Evolutionary conservation across 2,329 filamentous ascomycete species (phyloP).

Genomic region (Thielaviopsis euricoi): DNA sequence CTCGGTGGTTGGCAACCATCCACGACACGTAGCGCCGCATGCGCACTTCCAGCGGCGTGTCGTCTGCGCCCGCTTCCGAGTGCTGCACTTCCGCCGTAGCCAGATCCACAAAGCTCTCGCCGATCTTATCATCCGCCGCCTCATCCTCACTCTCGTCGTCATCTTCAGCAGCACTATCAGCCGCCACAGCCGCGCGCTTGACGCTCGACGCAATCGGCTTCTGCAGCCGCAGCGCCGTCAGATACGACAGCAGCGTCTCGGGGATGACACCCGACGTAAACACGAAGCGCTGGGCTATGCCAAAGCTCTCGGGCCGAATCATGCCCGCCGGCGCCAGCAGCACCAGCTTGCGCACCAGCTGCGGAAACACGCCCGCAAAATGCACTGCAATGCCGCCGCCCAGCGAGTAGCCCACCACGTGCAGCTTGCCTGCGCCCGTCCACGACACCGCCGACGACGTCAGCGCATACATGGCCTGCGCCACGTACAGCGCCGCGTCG

Average conservation of each 20-base stretch:
- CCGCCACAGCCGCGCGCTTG: constrained; percentile 13
- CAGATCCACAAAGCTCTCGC: constrained; percentile 21
- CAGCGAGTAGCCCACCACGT: constrained; percentile 63
- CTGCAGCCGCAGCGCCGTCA: constrained; percentile 32
- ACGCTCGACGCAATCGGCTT: constrained; percentile 29
- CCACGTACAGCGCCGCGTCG: constrained; percentile 55
- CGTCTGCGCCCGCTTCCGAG: constrained; percentile 15
- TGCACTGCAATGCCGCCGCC: constrained; percentile 63
- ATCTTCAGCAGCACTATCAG: background rate
- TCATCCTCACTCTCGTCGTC: constrained; percentile 9
- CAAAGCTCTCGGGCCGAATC: constrained; percentile 40
- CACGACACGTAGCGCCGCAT: constrained; percentile 38
- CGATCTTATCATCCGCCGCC: constrained; percentile 7
- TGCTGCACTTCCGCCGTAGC: constrained; percentile 26
- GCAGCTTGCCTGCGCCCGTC: constrained; percentile 42
- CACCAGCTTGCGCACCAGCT: constrained; percentile 51
- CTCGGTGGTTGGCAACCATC: constrained; percentile 38
- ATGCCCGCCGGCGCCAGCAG: constrained; percentile 68
- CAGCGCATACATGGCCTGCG: constrained; percentile 55
- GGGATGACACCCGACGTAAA: constrained; percentile 40
- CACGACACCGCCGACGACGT: constrained; percentile 53
- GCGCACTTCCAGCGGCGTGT: constrained; percentile 25
- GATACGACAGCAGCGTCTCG: constrained; percentile 29
- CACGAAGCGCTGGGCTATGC: constrained; percentile 29
- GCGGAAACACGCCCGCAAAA: constrained; percentile 58